A percentile compares a stretch with the other conserved stretches of the same genome.
phyloP scores from a whole-genome alignment of 2,329 filamentous ascomycete genomes.

The Monosporascus cannonballus region DNA sequence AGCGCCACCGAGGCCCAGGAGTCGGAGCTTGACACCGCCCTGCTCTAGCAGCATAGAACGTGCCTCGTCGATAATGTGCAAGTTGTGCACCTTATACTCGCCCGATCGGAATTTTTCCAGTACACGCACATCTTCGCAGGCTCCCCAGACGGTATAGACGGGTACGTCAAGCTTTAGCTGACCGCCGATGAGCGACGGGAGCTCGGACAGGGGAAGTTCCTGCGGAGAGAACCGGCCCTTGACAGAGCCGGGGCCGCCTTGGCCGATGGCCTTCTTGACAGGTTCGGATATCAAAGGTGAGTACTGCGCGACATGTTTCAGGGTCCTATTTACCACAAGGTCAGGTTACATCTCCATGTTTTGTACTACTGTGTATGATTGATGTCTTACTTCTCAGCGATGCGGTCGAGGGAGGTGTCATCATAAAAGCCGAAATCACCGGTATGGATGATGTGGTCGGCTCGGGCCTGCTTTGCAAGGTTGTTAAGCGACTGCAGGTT shows the following conservation, averaged over 20 bases:
- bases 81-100: conserved; percentile 95
- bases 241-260: conserved; percentile 66
- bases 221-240: conserved; percentile 78
- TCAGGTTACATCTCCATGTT: conserved; percentile 7
- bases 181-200: conserved; percentile 81
- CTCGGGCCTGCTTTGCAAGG: conserved; percentile 86
- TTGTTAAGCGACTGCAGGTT: conserved; percentile 95
- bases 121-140: conserved; percentile 95
- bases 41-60: conserved; percentile 92
- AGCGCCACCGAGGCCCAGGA: conserved; percentile 88
- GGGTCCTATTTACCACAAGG: conserved; percentile 54
- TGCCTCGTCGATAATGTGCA: conserved; percentile 97
- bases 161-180: conserved; percentile 89
- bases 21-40: conserved; percentile 89
- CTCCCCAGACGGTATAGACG: conserved; percentile 98
- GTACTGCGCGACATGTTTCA: conserved; percentile 98
- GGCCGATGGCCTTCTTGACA: conserved; percentile 61
- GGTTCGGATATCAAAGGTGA: conserved; percentile 85
- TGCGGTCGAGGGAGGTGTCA: conserved; percentile 88
- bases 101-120: conserved; percentile 95
- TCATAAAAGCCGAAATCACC: conserved; percentile 99
- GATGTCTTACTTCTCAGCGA: conserved; percentile 83
- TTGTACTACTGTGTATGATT: neutral
- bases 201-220: conserved; percentile 86
- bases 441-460: conserved; percentile 97